Conservation (phyloP, 768 basidiomycete genomes). For the Tylopilus subfusipes region DNA sequence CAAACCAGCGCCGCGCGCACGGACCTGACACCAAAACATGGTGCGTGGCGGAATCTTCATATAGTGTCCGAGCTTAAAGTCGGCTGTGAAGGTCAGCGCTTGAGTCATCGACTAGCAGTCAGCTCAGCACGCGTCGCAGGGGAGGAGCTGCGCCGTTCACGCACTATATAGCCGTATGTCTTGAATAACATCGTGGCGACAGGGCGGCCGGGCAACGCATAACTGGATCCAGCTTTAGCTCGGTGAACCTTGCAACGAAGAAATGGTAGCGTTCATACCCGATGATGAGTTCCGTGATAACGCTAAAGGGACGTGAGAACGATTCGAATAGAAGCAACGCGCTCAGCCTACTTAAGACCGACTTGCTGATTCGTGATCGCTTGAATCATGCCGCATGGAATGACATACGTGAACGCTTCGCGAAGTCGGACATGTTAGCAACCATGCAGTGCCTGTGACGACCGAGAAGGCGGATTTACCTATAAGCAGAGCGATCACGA, state of each 20-base stretch:
- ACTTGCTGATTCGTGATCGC: slow-evolving; percentile 82
- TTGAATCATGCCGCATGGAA: slow-evolving; percentile 56
- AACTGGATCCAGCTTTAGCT: slow-evolving; percentile 30
- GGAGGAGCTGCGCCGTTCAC: background rate
- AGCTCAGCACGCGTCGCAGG: background rate
- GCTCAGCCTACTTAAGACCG: slow-evolving; percentile 46
- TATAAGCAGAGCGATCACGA: slow-evolving; percentile 62
- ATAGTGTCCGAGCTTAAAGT: slow-evolving; percentile 79
- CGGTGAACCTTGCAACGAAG: background rate
- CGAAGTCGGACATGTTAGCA: background rate
- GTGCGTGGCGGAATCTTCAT: slow-evolving; percentile 58
- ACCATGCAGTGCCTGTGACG: background rate
- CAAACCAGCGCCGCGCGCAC: background rate
- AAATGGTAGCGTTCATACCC: slow-evolving; percentile 34
- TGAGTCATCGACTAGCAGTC: slow-evolving; percentile 29
- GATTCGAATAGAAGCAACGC: background rate
- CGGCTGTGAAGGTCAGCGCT: slow-evolving; percentile 65
- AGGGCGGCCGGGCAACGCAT: slow-evolving; percentile 72
- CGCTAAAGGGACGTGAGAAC: slow-evolving; percentile 32
- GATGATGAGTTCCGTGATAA: slow-evolving; percentile 78
- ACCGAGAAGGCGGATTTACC: slow-evolving; percentile 31
- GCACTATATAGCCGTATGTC: slow-evolving; percentile 70
- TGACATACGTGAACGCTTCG: slow-evolving; percentile 41
- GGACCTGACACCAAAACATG: slow-evolving; percentile 70
- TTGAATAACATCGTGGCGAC: slow-evolving; percentile 87